Percentiles rank a stretch among this genome's conserved stretches.
Evolutionary conservation across 2,329 filamentous ascomycete genomes (phyloP).

Genomic region (Talaromyces atroroseus): DNA sequence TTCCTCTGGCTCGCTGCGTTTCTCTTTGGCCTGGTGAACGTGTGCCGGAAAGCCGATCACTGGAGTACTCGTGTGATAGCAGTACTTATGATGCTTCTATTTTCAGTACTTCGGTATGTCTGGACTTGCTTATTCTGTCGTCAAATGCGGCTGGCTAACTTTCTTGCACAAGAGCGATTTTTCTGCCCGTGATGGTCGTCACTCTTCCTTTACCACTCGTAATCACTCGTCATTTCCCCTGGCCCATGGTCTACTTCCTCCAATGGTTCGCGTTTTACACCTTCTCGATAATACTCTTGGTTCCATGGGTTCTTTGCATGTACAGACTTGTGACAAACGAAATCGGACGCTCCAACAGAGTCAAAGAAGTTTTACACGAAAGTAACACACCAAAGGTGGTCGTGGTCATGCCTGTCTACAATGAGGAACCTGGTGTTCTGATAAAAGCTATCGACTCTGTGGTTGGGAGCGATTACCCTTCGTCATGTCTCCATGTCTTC

Average conservation of each 20-base stretch:
- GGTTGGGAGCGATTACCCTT: conserved; percentile 88
- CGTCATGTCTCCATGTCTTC: conserved; percentile 89
- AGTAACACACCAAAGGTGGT: conserved; percentile 86
- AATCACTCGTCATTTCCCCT: conserved; percentile 68
- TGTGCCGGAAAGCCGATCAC: conserved; percentile 82
- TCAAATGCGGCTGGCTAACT: neutral
- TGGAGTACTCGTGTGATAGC: conserved; percentile 76
- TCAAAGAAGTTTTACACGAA: conserved; percentile 80
- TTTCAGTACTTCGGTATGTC: conserved; percentile 67
- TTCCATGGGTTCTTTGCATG: conserved; percentile 90
- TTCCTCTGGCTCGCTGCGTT: conserved; percentile 93
- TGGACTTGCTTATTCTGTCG: neutral
- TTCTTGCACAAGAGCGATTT: conserved; percentile 58
- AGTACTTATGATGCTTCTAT: conserved; percentile 67
- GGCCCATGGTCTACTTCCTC: conserved; percentile 61
- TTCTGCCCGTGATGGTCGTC: conserved; percentile 89
- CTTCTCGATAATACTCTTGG: conserved; percentile 75
- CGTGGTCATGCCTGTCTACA: conserved; percentile 95
- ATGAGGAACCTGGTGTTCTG: conserved; percentile 78
- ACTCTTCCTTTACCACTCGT: conserved; percentile 75
- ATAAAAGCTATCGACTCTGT: conserved; percentile 85
- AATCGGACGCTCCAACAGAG: conserved; percentile 71
- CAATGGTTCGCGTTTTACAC: conserved; percentile 97
- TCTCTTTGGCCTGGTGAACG: conserved; percentile 82
- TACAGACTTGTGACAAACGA: conserved; percentile 86